Evolutionary conservation across 176 grass and related monocot species (phyloP).

Genomic region (Carex cristatella): DNA sequence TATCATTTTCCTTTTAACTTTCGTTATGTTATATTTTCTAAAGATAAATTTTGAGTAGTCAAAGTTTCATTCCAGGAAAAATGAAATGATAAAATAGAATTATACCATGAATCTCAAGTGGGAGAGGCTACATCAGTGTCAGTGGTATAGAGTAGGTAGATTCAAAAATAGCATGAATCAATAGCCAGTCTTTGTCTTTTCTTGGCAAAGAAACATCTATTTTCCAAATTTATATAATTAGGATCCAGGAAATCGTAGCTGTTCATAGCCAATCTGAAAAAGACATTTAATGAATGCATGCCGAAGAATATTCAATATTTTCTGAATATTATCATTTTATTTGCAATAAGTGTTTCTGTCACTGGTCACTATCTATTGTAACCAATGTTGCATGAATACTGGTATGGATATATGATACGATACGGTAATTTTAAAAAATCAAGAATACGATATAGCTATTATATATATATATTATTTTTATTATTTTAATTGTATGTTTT

Average conservation of each 20-base stretch:
- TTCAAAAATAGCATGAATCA: slow-evolving; percentile 17
- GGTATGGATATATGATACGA: too few relatives aligned
- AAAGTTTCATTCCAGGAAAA: background rate
- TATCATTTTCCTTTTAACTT: background rate
- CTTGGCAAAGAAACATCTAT: background rate
- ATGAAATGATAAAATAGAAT: slow-evolving; percentile 5
- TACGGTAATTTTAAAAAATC: too few relatives aligned
- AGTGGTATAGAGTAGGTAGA: slow-evolving; percentile 10
- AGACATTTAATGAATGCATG: slow-evolving; percentile 17
- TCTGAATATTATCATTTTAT: background rate
- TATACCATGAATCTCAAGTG: slow-evolving; percentile 2
- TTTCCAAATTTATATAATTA: background rate
- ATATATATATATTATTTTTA: too few relatives aligned
- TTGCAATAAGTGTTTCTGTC: slow-evolving; percentile 6
- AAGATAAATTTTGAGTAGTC: background rate
- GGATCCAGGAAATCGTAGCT: slow-evolving; percentile 10
- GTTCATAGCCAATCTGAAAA: slow-evolving; percentile 13
- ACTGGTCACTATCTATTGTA: background rate
- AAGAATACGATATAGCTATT: too few relatives aligned
- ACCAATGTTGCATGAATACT: background rate
- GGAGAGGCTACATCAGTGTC: background rate
- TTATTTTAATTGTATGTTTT: too few relatives aligned
- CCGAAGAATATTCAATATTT: background rate
- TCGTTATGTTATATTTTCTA: background rate
- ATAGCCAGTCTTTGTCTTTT: slow-evolving; percentile 6